Conservation (phyloP, 352 stramenopile species). For the Pythium biforme region DNA sequence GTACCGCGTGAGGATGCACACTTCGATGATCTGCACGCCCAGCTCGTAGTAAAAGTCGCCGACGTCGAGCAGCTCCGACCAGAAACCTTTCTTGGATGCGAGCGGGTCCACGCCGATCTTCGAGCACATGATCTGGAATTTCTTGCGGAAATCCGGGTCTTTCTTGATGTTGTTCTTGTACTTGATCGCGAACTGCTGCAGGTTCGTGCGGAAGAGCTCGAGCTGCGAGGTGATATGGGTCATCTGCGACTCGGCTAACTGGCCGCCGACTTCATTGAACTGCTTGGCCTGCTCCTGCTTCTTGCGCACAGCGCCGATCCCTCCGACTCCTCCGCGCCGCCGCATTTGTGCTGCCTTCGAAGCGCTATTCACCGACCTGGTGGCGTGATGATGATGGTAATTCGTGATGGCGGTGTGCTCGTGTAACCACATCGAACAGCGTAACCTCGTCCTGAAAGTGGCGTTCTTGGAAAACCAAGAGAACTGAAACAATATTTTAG, state of each 20-base stretch:
- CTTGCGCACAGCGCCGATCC: slow-evolving; percentile 85
- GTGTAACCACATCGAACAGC: too few relatives aligned
- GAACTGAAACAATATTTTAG: too few relatives aligned
- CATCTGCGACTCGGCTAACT: slow-evolving; percentile 80
- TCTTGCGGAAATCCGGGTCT: slow-evolving; percentile 92
- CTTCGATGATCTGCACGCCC: slow-evolving; percentile 98
- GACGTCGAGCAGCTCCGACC: slow-evolving; percentile 96
- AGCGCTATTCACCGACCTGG: too few relatives aligned
- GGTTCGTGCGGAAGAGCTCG: slow-evolving; percentile 88
- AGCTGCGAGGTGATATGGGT: slow-evolving; percentile 82
- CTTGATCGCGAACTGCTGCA: slow-evolving; percentile 92
- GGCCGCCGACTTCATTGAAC: slow-evolving; percentile 81
- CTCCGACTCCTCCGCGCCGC: slow-evolving; percentile 43
- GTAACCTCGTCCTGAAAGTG: slow-evolving; percentile 1
- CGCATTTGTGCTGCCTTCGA: background rate
- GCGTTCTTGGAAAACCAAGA: background rate
- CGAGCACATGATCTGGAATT: slow-evolving; percentile 96
- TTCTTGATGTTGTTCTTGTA: slow-evolving; percentile 96
- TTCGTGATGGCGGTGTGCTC: background rate
- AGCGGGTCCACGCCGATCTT: slow-evolving; percentile 97
- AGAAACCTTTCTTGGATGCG: slow-evolving; percentile 97
- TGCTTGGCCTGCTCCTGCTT: slow-evolving; percentile 87
- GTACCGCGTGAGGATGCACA: slow-evolving; percentile 93
- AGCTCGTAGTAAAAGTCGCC: slow-evolving; percentile 99
- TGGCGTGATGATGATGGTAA: background rate